A percentile compares a stretch with the other conserved stretches of the same genome.
phyloP scores from a whole-genome alignment of 345 rosid species.

The Pistacia atlantica region DNA sequence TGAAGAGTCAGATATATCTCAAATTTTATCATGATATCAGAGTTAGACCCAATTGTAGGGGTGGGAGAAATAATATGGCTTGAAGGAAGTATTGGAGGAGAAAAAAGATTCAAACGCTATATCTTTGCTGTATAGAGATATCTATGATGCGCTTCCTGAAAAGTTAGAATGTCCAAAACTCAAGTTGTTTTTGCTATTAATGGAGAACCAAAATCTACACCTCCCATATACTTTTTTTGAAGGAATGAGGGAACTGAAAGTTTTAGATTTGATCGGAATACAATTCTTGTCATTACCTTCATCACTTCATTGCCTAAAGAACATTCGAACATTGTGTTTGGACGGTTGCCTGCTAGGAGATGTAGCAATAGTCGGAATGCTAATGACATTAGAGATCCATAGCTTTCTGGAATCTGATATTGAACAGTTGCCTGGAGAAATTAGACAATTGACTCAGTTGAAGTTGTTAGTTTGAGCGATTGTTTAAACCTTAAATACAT shows the following conservation, averaged over 20 bases:
- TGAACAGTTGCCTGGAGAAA: conserved; percentile 12
- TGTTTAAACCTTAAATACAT: conserved; percentile 24
- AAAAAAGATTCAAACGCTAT: conserved; percentile 6
- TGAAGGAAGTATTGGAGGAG: not conserved
- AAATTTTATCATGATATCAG: no score
- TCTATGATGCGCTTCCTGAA: conserved; percentile 12
- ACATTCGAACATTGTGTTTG: conserved; percentile 25
- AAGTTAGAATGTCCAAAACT: conserved; percentile 20
- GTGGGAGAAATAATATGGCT: not conserved
- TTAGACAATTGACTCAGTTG: conserved; percentile 20
- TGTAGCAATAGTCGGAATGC: conserved; percentile 7
- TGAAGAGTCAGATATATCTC: no score
- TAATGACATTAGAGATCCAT: conserved; percentile 5
- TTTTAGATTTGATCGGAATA: conserved; percentile 3
- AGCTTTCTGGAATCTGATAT: conserved; percentile 4
- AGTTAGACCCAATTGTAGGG: no score
- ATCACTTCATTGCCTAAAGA: conserved; percentile 3
- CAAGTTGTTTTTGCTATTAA: not conserved
- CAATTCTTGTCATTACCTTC: conserved; percentile 16
- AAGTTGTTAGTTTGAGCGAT: conserved; percentile 13
- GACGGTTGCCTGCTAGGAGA: not conserved
- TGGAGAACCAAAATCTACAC: not conserved
- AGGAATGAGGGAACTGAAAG: conserved; percentile 23
- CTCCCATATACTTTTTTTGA: conserved; percentile 19
- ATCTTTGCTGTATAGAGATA: not conserved